Evolutionary conservation across 345 rosid species (phyloP).

Genomic region (Dipteronia sinensis): DNA sequence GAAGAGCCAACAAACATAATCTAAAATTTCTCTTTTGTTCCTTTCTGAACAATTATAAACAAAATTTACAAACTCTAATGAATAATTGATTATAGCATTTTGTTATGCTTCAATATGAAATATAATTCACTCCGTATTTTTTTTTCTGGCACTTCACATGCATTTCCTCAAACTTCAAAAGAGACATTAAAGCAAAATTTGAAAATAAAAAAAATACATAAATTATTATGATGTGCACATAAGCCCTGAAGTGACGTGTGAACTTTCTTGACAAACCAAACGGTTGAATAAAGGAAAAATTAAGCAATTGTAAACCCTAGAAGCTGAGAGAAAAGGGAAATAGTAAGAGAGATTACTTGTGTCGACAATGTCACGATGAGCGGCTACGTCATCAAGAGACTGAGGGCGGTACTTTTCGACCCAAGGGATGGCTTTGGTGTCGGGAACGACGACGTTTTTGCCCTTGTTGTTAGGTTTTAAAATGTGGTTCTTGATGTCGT

Average conservation of each 20-base stretch:
- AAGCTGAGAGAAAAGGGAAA: neutral
- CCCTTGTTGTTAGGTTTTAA: constrained; percentile 50
- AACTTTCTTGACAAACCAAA: too few relatives aligned
- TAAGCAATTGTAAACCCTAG: constrained; percentile 26
- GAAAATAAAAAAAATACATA: neutral
- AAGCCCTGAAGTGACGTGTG: neutral
- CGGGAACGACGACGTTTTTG: constrained; percentile 47
- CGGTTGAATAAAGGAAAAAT: too few relatives aligned
- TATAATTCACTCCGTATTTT: too few relatives aligned
- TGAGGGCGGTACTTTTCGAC: constrained; percentile 98
- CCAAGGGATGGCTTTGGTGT: constrained; percentile 77
- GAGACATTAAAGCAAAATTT: neutral
- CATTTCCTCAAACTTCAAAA: neutral
- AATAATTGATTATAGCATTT: too few relatives aligned
- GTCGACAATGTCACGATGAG: constrained; percentile 97
- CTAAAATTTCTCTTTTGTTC: neutral
- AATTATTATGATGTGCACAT: neutral
- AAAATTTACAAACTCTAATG: neutral
- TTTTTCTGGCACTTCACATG: neutral
- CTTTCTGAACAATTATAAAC: neutral
- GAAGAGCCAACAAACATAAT: neutral
- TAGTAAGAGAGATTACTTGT: constrained; percentile 55
- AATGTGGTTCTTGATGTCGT: constrained; percentile 29
- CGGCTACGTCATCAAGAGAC: constrained; percentile 93
- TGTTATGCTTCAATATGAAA: too few relatives aligned